Evolutionary conservation across 306 rosid species (phyloP).

Genomic region (Sphenostylis stenocarpa): DNA sequence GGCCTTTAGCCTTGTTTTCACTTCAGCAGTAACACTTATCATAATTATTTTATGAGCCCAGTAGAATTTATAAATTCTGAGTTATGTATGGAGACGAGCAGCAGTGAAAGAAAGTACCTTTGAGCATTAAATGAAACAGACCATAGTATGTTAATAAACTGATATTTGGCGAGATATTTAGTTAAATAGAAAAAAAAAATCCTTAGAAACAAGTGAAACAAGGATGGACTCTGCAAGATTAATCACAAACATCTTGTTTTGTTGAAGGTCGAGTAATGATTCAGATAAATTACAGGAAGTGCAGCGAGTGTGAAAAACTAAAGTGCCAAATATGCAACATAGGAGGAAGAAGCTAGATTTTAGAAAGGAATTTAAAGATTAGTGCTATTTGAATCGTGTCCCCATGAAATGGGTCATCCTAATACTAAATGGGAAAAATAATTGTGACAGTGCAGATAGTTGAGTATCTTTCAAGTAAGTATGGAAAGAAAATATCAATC

Average conservation of each 20-base stretch:
- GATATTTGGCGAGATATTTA: not conserved
- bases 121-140: not conserved
- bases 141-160: not conserved
- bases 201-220: not conserved
- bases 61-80: not conserved
- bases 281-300: not conserved
- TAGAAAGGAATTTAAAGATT: not conserved
- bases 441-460: not conserved
- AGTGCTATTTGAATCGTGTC: conserved; percentile 15
- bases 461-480: not conserved
- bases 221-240: not conserved
- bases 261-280: not conserved
- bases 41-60: not conserved
- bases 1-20: not conserved
- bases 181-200: not conserved
- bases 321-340: not conserved
- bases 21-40: conserved; percentile 18
- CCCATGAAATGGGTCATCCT: not conserved
- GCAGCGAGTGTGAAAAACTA: not conserved
- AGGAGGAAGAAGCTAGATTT: not conserved
- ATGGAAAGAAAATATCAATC: conserved; percentile 2
- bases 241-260: not conserved
- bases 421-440: not conserved
- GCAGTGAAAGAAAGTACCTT: not conserved
- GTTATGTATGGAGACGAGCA: not conserved